phyloP scores from a whole-genome alignment of 768 basidiomycete genomes.

The Boletus reticulatus region DNA sequence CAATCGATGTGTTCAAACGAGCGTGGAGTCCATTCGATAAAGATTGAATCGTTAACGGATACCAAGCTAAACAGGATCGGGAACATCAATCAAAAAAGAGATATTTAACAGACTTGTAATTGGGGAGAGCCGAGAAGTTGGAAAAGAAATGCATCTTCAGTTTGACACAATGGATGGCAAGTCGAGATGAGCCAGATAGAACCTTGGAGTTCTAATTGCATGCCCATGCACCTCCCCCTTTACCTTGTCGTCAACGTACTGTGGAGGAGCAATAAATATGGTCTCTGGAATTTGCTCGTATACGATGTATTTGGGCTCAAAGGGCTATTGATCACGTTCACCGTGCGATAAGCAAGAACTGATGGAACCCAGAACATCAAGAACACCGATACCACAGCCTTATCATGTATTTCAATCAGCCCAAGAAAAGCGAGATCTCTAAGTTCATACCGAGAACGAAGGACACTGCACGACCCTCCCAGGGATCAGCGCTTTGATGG shows the following conservation, averaged over 20 bases:
- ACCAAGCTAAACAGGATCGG: slow-evolving; percentile 1
- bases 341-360: slow-evolving; percentile 58
- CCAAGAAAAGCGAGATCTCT: neutral
- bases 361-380: slow-evolving; percentile 76
- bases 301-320: slow-evolving; percentile 39
- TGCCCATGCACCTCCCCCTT: slow-evolving; percentile 14
- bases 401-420: neutral
- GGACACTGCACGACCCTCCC: slow-evolving; percentile 81
- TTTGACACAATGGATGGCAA: neutral
- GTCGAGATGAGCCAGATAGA: neutral
- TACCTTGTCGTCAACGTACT: slow-evolving; percentile 59
- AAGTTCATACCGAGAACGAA: slow-evolving; percentile 70
- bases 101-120: slow-evolving; percentile 6
- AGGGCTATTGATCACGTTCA: slow-evolving; percentile 40
- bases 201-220: slow-evolving; percentile 12
- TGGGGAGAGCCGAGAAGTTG: neutral
- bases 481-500: slow-evolving; percentile 68
- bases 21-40: slow-evolving; percentile 15
- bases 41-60: neutral
- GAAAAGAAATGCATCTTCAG: neutral
- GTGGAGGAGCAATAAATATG: slow-evolving; percentile 52
- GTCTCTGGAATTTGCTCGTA: slow-evolving; percentile 50
- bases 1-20: slow-evolving; percentile 18
- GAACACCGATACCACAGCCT: slow-evolving; percentile 86
- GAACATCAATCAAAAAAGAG: slow-evolving; percentile 2